Evolutionary conservation across 2,329 filamentous ascomycete species (phyloP), one percentile per base, ranked within the genome.

Genomic region (Aspergillus udagawae): DNA sequence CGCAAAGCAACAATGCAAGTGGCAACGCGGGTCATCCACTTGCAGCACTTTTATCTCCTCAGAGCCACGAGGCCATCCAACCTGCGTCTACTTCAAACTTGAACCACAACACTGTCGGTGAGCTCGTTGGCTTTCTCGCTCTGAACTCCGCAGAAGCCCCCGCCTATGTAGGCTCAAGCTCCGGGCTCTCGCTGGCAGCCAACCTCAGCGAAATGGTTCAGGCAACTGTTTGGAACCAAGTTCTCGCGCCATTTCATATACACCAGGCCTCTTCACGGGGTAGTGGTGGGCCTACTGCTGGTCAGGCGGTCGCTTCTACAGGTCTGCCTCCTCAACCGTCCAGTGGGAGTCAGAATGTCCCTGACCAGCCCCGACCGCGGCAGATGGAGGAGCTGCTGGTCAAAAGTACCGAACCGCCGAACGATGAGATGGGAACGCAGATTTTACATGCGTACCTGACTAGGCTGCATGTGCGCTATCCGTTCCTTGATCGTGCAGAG

Each of bases 141-240:
- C 67, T 80, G 32, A 80, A 77, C 53, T 67, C 69, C 1, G 67
- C 67, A 5, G 79, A 80, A 57, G 77, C 79, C 6, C 77, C 77
- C 17, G 77, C 79, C 25, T 82, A 82, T 61, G 75, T 81, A 25
- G 79, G 79, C 25, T 76, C 78, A 8, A 81, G 79, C 21, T 80
- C 79, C 10, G 80, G 80, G 8, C 72, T 82, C 32, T 76, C 78
- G 14, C 63, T 82, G 48, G 80, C 80, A 4, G 71, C 78, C 8
- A 79, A 81, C 59, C 69, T 83, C 7, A 79, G 80, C 23, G 78
- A 81, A 52, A 82, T 83, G 78, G 79, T 82, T 8, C 80, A 82
- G 61, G 78, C 79, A 0, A 82, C 79, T 20, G 79, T 82, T 1
- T 82, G 80, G 80, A 81, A 81, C 51, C 81, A 82, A 59, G 77